Percentiles rank a stretch among this genome's conserved stretches.
These are phyloP conservation scores for Adiantum capillusveneris DNA, from an alignment of 75 land plant species.

Conservation along the genomic window DNA sequence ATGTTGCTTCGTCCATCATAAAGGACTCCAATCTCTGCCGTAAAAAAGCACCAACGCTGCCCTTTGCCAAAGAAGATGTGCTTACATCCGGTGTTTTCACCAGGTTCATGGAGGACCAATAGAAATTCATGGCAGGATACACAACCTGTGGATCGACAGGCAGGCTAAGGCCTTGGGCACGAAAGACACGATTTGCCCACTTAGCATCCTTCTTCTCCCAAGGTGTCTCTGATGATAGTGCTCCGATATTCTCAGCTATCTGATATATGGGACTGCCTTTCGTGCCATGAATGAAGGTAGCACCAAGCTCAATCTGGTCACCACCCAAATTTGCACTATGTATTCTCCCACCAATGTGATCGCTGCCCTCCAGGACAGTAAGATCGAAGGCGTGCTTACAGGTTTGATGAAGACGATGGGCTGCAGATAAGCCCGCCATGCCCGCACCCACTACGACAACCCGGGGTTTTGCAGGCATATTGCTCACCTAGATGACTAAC, in stretches of 20 bases:
- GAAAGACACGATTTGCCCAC: slow-evolving; percentile 18
- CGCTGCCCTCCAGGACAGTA: slow-evolving; percentile 60
- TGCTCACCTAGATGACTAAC: too few relatives aligned
- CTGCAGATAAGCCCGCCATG: slow-evolving; percentile 31
- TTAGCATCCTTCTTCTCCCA: slow-evolving; percentile 75
- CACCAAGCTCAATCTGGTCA: slow-evolving; percentile 70
- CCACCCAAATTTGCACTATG: slow-evolving; percentile 54
- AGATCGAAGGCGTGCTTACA: slow-evolving; percentile 31
- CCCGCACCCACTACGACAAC: slow-evolving; percentile 31
- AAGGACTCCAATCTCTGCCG: slow-evolving; percentile 38
- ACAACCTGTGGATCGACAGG: slow-evolving; percentile 22
- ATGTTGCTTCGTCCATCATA: slow-evolving; percentile 13
- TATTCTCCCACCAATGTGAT: slow-evolving; percentile 74
- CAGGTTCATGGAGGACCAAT: slow-evolving; percentile 28
- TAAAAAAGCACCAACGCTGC: slow-evolving; percentile 54
- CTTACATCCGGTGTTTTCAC: not conserved
- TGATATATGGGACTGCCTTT: slow-evolving; percentile 67
- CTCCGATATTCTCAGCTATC: slow-evolving; percentile 34
- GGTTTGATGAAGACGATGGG: slow-evolving; percentile 14
- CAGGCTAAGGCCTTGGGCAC: slow-evolving; percentile 47
- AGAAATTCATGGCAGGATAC: slow-evolving; percentile 29
- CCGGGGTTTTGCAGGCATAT: slow-evolving; percentile 14
- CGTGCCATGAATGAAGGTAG: slow-evolving; percentile 94
- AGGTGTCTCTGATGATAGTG: slow-evolving; percentile 26
- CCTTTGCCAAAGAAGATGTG: not conserved